A percentile compares a stretch with the other conserved stretches of the same genome.
Evolutionary conservation across 352 stramenopile genomes (phyloP).

Genomic region (Phytophthora capsici): DNA sequence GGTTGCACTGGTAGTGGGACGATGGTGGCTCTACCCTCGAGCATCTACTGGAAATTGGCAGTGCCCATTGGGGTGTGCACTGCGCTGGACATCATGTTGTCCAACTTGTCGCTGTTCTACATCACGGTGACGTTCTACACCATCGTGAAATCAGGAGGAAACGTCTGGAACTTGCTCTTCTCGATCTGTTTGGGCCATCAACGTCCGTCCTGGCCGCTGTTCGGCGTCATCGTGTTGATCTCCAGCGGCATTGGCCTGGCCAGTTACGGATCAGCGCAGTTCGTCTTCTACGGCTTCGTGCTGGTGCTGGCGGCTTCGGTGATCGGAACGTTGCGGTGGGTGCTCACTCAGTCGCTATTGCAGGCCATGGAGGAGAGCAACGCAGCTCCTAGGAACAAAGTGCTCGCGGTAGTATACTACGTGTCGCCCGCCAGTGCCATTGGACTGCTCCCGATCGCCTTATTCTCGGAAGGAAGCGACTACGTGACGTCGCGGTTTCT

Average conservation of each 20-base stretch:
- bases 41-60: slow-evolving; percentile 69
- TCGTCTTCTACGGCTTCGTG: slow-evolving; percentile 72
- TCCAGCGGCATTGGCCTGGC: slow-evolving; percentile 74
- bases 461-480: slow-evolving; percentile 55
- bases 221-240: slow-evolving; percentile 71
- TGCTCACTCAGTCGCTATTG: slow-evolving; percentile 85
- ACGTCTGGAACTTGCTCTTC: slow-evolving; percentile 88
- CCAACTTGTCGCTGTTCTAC: slow-evolving; percentile 86
- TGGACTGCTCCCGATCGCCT: slow-evolving; percentile 70
- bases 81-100: slow-evolving; percentile 85
- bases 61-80: slow-evolving; percentile 84
- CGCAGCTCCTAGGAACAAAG: slow-evolving; percentile 48
- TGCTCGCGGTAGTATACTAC: slow-evolving; percentile 85
- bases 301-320: slow-evolving; percentile 76
- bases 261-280: slow-evolving; percentile 79
- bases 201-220: slow-evolving; percentile 55
- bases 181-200: slow-evolving; percentile 82
- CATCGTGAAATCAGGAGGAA: slow-evolving; percentile 78
- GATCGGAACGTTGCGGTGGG: slow-evolving; percentile 79
- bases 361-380: slow-evolving; percentile 61
- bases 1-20: slow-evolving; percentile 19
- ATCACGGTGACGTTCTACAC: slow-evolving; percentile 90
- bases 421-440: slow-evolving; percentile 79
- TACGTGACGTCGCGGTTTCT: slow-evolving; percentile 70
- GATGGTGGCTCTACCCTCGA: slow-evolving; percentile 43